phyloP scores from a whole-genome alignment of 1,139 yeast genomes.

The Blastobotrys buckinghamii region DNA sequence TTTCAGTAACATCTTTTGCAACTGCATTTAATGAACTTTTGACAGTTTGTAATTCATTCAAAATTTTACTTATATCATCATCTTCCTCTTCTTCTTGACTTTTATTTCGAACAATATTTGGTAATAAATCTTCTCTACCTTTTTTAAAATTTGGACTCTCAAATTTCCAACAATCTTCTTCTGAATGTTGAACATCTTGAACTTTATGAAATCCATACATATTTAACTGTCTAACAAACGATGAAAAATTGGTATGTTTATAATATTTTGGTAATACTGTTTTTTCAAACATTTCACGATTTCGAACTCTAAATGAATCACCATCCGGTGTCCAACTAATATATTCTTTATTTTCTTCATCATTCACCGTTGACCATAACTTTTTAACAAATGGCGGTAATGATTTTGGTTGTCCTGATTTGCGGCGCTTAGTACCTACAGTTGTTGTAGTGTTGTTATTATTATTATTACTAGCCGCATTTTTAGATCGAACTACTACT shows the following conservation, averaged over 20 bases:
- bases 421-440: slow-evolving; percentile 31
- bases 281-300: slow-evolving; percentile 82
- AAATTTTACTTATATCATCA: slow-evolving; percentile 39
- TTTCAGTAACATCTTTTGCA: slow-evolving; percentile 74
- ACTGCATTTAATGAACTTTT: slow-evolving; percentile 69
- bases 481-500: slow-evolving; percentile 33
- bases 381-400: slow-evolving; percentile 89
- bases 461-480: not conserved
- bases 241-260: slow-evolving; percentile 87
- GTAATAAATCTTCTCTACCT: slow-evolving; percentile 66
- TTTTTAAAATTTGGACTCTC: slow-evolving; percentile 70
- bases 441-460: slow-evolving; percentile 28
- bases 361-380: slow-evolving; percentile 94
- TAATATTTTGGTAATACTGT: slow-evolving; percentile 78
- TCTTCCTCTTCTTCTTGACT: slow-evolving; percentile 30
- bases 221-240: slow-evolving; percentile 87
- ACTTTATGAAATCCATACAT: slow-evolving; percentile 98
- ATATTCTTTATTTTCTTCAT: slow-evolving; percentile 56
- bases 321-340: slow-evolving; percentile 89
- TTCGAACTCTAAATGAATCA: slow-evolving; percentile 72
- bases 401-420: slow-evolving; percentile 33
- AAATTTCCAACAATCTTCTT: slow-evolving; percentile 67
- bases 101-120: slow-evolving; percentile 56
- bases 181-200: slow-evolving; percentile 57
- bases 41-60: slow-evolving; percentile 45